Conservation (phyloP, 1,284 basidiomycete genomes). For the Irpex lacteus region DNA sequence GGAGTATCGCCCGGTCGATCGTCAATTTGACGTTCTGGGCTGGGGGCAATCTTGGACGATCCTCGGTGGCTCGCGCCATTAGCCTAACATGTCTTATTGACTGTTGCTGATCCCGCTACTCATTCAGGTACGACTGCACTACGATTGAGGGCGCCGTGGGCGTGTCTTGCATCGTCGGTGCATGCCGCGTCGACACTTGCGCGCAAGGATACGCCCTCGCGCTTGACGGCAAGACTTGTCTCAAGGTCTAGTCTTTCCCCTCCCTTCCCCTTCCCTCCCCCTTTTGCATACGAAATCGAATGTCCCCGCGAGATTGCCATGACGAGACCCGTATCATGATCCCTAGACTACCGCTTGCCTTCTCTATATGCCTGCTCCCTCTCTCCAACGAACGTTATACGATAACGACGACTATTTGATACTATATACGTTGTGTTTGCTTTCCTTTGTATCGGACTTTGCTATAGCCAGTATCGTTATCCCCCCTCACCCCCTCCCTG, state of each 20-base stretch:
- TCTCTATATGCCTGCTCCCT: no score
- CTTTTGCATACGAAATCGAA: background rate
- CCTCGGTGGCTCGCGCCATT: background rate
- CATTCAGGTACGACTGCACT: conserved; percentile 30
- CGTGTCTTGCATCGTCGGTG: conserved; percentile 29
- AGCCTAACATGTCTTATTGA: background rate
- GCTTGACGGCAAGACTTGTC: conserved; percentile 21
- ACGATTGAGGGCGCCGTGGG: conserved; percentile 23
- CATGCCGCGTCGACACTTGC: conserved; percentile 29
- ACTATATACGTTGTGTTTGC: no score
- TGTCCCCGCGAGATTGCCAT: no score
- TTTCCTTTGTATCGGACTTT: no score
- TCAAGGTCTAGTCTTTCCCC: background rate
- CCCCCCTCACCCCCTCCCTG: no score
- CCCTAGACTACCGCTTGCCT: no score
- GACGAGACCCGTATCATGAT: no score
- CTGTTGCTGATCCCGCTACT: background rate
- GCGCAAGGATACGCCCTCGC: conserved; percentile 22
- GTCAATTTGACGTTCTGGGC: background rate
- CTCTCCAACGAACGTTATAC: no score
- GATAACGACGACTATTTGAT: no score
- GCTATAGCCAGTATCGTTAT: no score
- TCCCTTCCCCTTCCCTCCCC: background rate
- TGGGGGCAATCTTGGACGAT: background rate
- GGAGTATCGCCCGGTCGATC: background rate